phyloP scores from a whole-genome alignment of 345 rosid species.

The Hypericum perforatum region DNA sequence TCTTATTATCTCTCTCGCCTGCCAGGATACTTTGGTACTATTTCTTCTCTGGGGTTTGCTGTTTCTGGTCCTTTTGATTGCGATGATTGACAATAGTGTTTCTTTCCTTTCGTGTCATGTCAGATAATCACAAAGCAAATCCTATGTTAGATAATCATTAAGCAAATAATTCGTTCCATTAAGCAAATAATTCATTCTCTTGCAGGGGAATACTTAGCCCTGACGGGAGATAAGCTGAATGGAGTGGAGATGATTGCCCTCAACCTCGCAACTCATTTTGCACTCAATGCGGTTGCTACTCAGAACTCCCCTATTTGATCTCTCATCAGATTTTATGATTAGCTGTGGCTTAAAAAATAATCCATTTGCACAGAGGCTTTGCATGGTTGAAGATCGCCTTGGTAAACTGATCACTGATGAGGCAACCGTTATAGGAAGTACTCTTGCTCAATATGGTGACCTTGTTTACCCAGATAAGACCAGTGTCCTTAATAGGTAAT shows the following conservation, averaged over 20 bases:
- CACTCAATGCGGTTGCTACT: constrained; percentile 52
- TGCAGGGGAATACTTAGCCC: constrained; percentile 83
- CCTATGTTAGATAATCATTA: too few species aligned
- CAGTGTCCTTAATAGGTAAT: constrained; percentile 63
- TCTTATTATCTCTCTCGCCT: constrained; percentile 79
- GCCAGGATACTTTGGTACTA: constrained; percentile 72
- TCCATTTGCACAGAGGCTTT: constrained; percentile 50
- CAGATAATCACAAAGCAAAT: too few species aligned
- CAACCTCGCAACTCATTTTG: constrained; percentile 87
- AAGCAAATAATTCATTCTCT: too few species aligned
- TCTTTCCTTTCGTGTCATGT: too few species aligned
- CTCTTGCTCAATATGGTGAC: constrained; percentile 85
- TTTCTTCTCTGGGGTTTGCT: constrained; percentile 1
- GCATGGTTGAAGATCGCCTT: constrained; percentile 63
- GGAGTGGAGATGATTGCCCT: constrained; percentile 90
- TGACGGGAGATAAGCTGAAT: constrained; percentile 80
- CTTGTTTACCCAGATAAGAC: constrained; percentile 60
- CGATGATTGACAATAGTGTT: too few species aligned
- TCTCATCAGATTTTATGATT: constrained; percentile 4
- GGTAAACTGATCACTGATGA: constrained; percentile 77
- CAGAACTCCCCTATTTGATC: constrained; percentile 9
- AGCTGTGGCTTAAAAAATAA: constrained; percentile 7
- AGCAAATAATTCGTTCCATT: too few species aligned
- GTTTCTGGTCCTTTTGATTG: too few species aligned
- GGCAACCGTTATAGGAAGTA: constrained; percentile 53